Evolutionary conservation across 2,329 filamentous ascomycete genomes (phyloP).

Genomic region (Botrytis hyacinthi): DNA sequence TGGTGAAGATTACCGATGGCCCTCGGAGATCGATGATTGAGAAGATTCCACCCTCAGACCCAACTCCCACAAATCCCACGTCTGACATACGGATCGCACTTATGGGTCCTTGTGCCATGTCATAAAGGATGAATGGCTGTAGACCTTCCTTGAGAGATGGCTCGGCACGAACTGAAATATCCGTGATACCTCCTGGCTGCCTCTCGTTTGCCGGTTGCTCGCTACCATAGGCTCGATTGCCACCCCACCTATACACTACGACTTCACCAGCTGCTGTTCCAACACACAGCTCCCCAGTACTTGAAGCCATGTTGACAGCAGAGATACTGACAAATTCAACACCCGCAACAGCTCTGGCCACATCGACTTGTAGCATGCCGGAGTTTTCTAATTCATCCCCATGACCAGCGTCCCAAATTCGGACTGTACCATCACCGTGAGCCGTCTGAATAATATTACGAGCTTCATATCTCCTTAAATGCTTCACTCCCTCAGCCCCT

Average conservation of each 20-base stretch:
- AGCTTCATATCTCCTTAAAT: slow-evolving; percentile 73
- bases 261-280: slow-evolving; percentile 83
- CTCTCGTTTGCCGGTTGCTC: slow-evolving; percentile 54
- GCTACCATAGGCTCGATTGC: slow-evolving; percentile 69
- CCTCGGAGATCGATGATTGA: slow-evolving; percentile 85
- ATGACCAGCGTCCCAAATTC: slow-evolving; percentile 89
- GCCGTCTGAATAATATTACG: slow-evolving; percentile 83
- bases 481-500: slow-evolving; percentile 68
- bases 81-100: slow-evolving; percentile 82
- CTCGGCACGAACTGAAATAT: slow-evolving; percentile 72
- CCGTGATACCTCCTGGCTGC: slow-evolving; percentile 68
- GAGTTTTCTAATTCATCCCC: slow-evolving; percentile 91
- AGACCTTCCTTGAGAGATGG: slow-evolving; percentile 73
- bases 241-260: slow-evolving; percentile 83
- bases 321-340: slow-evolving; percentile 74
- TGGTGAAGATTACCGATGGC: slow-evolving; percentile 77
- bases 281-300: slow-evolving; percentile 79
- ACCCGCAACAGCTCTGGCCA: slow-evolving; percentile 78
- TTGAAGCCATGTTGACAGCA: slow-evolving; percentile 75
- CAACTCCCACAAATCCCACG: slow-evolving; percentile 85
- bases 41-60: slow-evolving; percentile 78
- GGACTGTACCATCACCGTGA: slow-evolving; percentile 87
- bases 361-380: slow-evolving; percentile 76
- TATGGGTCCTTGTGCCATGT: slow-evolving; percentile 79
- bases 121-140: slow-evolving; percentile 75